Evolutionary conservation across 1,284 basidiomycete genomes (phyloP), one percentile per base, ranked within the genome.

Genomic region (Boletus semigastroideus): DNA sequence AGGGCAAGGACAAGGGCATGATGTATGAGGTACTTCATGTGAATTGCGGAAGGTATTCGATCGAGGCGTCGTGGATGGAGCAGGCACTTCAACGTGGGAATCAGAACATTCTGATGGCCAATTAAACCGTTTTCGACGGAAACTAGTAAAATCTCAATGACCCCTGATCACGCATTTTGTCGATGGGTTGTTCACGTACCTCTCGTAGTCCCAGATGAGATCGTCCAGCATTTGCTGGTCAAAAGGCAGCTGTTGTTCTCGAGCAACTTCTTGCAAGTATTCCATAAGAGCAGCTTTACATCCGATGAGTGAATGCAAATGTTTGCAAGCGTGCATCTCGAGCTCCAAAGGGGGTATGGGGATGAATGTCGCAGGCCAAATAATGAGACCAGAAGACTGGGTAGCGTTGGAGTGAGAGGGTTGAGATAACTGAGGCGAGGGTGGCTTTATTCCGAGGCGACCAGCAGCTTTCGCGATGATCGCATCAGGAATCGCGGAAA

Each of bases 261-360:
- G 77, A 16, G 64, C 61, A 39, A 76, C 71, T 3, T 72, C 71
- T 30, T 54, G 60, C 44, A 85, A 61, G 60, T 72, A 82, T 39
- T 79, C 78, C n/a, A 59, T 63, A 10, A 90, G 68, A 2, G 84
- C 83, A 40, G 73, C 71, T 59, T 80, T 80, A 61, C 79, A 84
- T 22, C 79, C 79, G 19, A 90, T 70, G 4, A 90, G 63, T 8
- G 75, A 75, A 62, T 89, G 83, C 47, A 86, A 70, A 60, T 84
- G 75, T 65, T 82, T 83, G 68, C 79, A 82, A 10, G 81, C 75
- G 59, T 88, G 83, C 78, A 84, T 81, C 70, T 89, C 86, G 39
- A 88, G 70, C 62, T 87, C 85, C 3, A 66, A 60, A 11, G 84
- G 74, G 1, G 73, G 52, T 59, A 85, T 72, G 1, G 83, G 78